Evolutionary conservation across 2,329 filamentous ascomycete genomes (phyloP).

Genomic region (Whalleya microplaca): DNA sequence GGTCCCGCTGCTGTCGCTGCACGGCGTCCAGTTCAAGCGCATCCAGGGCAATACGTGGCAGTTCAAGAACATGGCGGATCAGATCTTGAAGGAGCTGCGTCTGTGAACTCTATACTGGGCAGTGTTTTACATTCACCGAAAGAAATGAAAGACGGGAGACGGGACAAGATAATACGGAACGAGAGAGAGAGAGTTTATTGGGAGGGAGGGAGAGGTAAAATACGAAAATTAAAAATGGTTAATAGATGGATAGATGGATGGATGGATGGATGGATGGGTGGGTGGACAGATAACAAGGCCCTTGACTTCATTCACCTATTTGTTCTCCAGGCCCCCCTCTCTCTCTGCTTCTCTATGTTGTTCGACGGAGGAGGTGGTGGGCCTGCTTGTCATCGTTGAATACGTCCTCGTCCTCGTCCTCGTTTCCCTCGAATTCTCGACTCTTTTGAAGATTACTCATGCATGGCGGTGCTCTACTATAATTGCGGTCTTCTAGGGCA

Average conservation of each 20-base stretch:
- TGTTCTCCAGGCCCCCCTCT: no score
- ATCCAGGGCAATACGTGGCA: constrained; percentile 96
- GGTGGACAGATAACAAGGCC: no score
- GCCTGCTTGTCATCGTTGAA: constrained; percentile 27
- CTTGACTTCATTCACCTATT: constrained; percentile 4
- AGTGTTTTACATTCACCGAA: background rate
- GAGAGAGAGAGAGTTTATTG: no score
- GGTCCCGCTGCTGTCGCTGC: constrained; percentile 86
- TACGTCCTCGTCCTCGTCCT: constrained; percentile 18
- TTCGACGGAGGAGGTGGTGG: no score
- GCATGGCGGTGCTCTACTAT: constrained; percentile 8
- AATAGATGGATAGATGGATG: no score
- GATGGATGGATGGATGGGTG: no score
- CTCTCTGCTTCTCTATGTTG: no score
- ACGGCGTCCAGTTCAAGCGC: constrained; percentile 98
- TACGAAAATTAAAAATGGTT: background rate
- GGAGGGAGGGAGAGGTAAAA: background rate
- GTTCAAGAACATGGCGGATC: constrained; percentile 98
- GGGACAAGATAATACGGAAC: no score
- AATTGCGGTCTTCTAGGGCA: constrained; percentile 8
- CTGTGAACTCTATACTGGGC: constrained; percentile 56
- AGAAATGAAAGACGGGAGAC: no score
- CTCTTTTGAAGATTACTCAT: background rate
- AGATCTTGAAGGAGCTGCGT: constrained; percentile 84
- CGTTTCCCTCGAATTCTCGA: no score